Evolutionary conservation across 495 filamentous ascomycete species (phyloP).

Genomic region (Trichoderma virens): DNA sequence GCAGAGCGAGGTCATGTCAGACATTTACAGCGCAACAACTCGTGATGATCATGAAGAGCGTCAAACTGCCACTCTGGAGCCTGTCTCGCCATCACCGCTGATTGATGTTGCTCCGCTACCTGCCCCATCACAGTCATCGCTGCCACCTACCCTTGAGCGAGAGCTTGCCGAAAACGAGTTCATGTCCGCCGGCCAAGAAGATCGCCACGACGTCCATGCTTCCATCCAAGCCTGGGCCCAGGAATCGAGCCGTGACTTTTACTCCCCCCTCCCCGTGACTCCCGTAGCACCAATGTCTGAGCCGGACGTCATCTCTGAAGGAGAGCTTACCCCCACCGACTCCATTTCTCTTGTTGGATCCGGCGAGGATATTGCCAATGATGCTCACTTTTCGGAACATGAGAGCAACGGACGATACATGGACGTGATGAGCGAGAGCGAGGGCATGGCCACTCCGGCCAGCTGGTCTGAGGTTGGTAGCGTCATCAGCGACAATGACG

Average conservation of each 20-base stretch:
- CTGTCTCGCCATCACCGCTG: background rate
- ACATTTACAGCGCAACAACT: slow-evolving; percentile 47
- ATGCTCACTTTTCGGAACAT: slow-evolving; percentile 23
- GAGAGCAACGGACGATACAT: slow-evolving; percentile 23
- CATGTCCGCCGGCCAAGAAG: slow-evolving; percentile 38
- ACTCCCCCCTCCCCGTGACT: slow-evolving; percentile 41
- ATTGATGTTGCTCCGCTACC: background rate
- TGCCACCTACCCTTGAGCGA: slow-evolving; percentile 19
- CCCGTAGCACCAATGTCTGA: slow-evolving; percentile 32
- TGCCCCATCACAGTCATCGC: background rate
- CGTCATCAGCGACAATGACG: slow-evolving; percentile 53
- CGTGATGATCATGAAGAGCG: slow-evolving; percentile 13
- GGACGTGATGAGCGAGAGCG: slow-evolving; percentile 62
- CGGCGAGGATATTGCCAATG: slow-evolving; percentile 30
- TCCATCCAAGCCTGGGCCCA: slow-evolving; percentile 53
- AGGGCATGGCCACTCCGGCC: slow-evolving; percentile 54
- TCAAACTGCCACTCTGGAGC: background rate
- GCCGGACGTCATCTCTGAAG: slow-evolving; percentile 35
- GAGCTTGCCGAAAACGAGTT: slow-evolving; percentile 35
- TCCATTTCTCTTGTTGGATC: slow-evolving; percentile 39
- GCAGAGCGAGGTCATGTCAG: slow-evolving; percentile 39
- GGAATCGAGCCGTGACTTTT: slow-evolving; percentile 35
- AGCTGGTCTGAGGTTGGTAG: slow-evolving; percentile 78
- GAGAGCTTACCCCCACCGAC: slow-evolving; percentile 44
- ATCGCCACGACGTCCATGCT: slow-evolving; percentile 33